These are phyloP conservation scores for Camellia granthamiana DNA, from an alignment of 148 eudicot species.

Conservation along the genomic window DNA sequence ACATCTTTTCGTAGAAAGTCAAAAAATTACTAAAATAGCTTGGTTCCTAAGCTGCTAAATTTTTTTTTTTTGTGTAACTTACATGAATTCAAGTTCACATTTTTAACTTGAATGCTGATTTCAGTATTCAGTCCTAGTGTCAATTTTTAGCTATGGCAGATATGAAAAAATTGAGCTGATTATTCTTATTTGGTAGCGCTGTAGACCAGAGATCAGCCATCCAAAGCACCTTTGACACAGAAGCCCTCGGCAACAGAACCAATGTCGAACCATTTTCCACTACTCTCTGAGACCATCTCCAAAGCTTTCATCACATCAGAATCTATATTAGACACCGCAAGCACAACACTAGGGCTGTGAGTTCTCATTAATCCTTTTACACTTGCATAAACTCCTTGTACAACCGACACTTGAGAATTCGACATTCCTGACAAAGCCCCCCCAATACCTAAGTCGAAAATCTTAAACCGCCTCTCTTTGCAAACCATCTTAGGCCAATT, in stretches of 20 bases:
- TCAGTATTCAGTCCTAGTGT: too few species aligned
- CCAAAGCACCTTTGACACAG: constrained; percentile 83
- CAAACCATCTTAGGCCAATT: constrained; percentile 78
- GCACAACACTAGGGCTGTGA: constrained; percentile 79
- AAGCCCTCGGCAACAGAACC: constrained; percentile 65
- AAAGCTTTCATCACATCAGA: constrained; percentile 74
- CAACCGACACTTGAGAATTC: constrained; percentile 76
- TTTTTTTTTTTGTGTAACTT: too few species aligned
- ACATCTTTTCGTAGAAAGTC: too few species aligned
- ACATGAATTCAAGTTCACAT: too few species aligned
- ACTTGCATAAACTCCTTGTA: constrained; percentile 74
- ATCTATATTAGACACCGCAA: constrained; percentile 62
- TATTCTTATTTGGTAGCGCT: constrained; percentile 74
- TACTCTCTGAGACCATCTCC: constrained; percentile 66
- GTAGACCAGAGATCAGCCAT: constrained; percentile 90
- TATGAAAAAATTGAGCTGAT: not conserved
- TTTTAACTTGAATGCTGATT: too few species aligned
- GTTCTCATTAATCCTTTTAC: constrained; percentile 79
- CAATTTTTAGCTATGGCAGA: too few species aligned
- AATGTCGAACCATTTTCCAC: constrained; percentile 32
- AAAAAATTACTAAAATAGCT: too few species aligned
- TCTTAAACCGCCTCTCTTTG: constrained; percentile 82
- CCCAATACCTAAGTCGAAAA: constrained; percentile 62
- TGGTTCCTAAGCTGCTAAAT: too few species aligned
- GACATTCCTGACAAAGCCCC: constrained; percentile 60